phyloP scores from a whole-genome alignment of 306 rosid species.

The Vachellia pachyceras region DNA sequence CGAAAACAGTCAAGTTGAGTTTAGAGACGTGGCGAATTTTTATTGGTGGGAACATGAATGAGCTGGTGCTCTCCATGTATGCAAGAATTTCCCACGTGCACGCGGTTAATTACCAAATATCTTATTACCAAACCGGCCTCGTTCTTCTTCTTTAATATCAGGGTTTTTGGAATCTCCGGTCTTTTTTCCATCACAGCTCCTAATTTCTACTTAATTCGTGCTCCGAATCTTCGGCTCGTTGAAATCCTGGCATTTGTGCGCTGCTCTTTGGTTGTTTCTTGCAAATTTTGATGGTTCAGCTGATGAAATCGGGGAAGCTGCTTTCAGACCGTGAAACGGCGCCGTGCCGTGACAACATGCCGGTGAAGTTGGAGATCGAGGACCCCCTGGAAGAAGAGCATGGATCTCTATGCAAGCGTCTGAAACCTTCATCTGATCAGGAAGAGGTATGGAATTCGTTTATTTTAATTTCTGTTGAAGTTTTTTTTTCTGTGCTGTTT shows the following conservation, averaged over 20 bases:
- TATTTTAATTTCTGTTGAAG: background rate
- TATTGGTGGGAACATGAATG: background rate
- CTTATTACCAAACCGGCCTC: background rate
- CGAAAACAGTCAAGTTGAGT: background rate
- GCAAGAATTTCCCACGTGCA: conserved; percentile 34
- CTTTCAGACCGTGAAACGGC: conserved; percentile 51
- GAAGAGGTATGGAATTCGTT: conserved; percentile 51
- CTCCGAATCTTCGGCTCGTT: background rate
- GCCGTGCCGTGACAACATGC: conserved; percentile 47
- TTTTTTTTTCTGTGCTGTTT: background rate
- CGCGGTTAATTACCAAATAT: too few relatives aligned
- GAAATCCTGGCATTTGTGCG: background rate
- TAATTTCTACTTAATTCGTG: background rate
- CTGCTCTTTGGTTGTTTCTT: background rate
- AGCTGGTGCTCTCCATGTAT: background rate
- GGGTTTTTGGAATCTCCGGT: conserved; percentile 57
- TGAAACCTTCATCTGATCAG: conserved; percentile 53
- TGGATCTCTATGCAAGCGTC: conserved; percentile 67
- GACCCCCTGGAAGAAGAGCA: conserved; percentile 70
- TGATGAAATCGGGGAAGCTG: conserved; percentile 62
- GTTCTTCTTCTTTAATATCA: background rate
- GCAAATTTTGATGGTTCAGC: conserved; percentile 55
- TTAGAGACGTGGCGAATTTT: background rate
- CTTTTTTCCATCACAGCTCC: conserved; percentile 27
- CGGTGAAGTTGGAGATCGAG: conserved; percentile 79